Evolutionary conservation across 164 flowering plant genomes (phyloP).

Genomic region (Vitis vinifera): ASM3070453v1 NC_081814.1:5746001-5746500

Average conservation of each 20-base stretch:
- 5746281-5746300: slow-evolving; percentile 97
- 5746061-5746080: neutral
- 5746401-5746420: slow-evolving; percentile 7
- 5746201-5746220: slow-evolving; percentile 88
- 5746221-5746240: slow-evolving; percentile 90
- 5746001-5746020: neutral
- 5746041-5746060: neutral
- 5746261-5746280: slow-evolving; percentile 98
- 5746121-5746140: neutral
- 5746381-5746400: neutral
- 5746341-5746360: slow-evolving; percentile 76
- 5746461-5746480: slow-evolving; percentile 88
- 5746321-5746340: slow-evolving; percentile 95
- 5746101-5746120: neutral
- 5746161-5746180: slow-evolving; percentile 3
- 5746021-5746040: neutral
- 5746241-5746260: slow-evolving; percentile 87
- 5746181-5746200: slow-evolving; percentile 84
- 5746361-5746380: neutral
- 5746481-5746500: slow-evolving; percentile 88
- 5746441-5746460: slow-evolving; percentile 97
- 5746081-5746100: no score
- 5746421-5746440: slow-evolving; percentile 58
- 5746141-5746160: neutral
- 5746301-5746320: slow-evolving; percentile 95